These are phyloP conservation scores for Nitzschia sp. DNA, from an alignment of 108 stramenopile species.

Conservation along the genomic window DNA sequence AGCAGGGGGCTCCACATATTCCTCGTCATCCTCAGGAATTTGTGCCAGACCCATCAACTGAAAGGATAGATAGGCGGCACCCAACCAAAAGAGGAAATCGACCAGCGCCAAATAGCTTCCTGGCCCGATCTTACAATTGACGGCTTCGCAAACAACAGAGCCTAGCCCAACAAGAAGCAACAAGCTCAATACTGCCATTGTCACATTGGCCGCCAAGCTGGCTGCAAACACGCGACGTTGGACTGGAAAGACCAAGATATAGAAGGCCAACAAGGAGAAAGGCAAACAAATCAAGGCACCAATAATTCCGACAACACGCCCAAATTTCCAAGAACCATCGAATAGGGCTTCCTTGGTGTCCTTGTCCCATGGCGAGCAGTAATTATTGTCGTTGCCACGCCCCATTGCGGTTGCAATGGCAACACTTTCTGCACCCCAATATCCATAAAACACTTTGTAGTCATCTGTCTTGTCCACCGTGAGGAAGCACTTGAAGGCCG, in stretches of 20 bases:
- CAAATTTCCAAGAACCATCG: slow-evolving; percentile 21
- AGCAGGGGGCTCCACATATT: not conserved
- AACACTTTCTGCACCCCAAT: slow-evolving; percentile 14
- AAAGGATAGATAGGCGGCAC: slow-evolving; percentile 7
- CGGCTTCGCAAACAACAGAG: slow-evolving; percentile 4
- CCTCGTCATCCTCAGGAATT: not conserved
- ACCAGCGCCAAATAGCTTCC: slow-evolving; percentile 19
- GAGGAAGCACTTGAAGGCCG: slow-evolving; percentile 15
- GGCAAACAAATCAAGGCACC: slow-evolving; percentile 12
- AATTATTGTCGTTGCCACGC: slow-evolving; percentile 15
- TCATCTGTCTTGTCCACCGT: slow-evolving; percentile 16
- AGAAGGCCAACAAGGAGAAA: slow-evolving; percentile 5
- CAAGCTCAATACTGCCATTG: slow-evolving; percentile 12
- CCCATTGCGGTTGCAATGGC: slow-evolving; percentile 4
- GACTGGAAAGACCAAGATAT: slow-evolving; percentile 4
- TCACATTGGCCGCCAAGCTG: not conserved
- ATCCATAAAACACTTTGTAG: slow-evolving; percentile 7
- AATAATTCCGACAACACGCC: slow-evolving; percentile 6
- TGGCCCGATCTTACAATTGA: slow-evolving; percentile 13
- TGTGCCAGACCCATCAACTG: not conserved
- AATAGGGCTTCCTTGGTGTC: slow-evolving; percentile 13
- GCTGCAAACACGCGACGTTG: not conserved
- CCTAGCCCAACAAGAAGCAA: slow-evolving; percentile 14
- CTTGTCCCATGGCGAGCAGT: slow-evolving; percentile 11
- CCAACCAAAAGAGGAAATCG: slow-evolving; percentile 15